Conservation (phyloP, 768 basidiomycete genomes). For the Trichaptum fuscoviolaceum region DNA sequence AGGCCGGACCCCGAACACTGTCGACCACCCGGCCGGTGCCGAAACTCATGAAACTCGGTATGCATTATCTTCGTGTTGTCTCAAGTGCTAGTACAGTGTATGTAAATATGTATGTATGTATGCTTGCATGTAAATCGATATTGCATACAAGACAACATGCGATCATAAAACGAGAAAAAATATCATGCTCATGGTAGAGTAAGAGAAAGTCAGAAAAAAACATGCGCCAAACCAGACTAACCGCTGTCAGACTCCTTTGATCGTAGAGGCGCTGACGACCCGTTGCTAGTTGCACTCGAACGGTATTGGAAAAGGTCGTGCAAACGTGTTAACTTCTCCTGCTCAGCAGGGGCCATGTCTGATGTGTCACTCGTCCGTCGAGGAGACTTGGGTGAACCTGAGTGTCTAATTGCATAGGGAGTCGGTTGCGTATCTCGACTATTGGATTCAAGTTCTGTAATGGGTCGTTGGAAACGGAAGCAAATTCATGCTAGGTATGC, state of each 20-base stretch:
- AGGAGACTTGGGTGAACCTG: conserved; percentile 25
- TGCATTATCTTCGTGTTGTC: not conserved
- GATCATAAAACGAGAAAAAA: not conserved
- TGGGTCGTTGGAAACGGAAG: conserved; percentile 11
- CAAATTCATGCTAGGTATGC: not conserved
- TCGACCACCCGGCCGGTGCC: too few relatives aligned
- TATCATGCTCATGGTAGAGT: not conserved
- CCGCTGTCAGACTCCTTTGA: conserved; percentile 1
- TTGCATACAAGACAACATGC: conserved; percentile 1
- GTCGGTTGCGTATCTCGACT: conserved; percentile 31
- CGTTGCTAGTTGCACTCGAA: conserved; percentile 52
- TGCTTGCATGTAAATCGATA: not conserved
- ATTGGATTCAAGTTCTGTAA: conserved; percentile 60
- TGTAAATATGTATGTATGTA: not conserved
- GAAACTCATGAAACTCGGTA: not conserved
- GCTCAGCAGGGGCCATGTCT: conserved; percentile 28
- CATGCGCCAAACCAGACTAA: conserved; percentile 4
- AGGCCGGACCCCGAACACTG: not conserved
- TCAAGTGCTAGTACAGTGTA: not conserved
- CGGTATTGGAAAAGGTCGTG: conserved; percentile 84
- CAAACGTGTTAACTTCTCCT: conserved; percentile 67
- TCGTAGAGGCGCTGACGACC: conserved; percentile 25
- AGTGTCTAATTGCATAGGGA: conserved; percentile 11
- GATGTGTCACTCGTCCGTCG: conserved; percentile 23
- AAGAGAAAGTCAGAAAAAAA: conserved; percentile 6